Evolutionary conservation across 805 yeast genomes (phyloP).

Genomic region (Clavispora fructus): DNA sequence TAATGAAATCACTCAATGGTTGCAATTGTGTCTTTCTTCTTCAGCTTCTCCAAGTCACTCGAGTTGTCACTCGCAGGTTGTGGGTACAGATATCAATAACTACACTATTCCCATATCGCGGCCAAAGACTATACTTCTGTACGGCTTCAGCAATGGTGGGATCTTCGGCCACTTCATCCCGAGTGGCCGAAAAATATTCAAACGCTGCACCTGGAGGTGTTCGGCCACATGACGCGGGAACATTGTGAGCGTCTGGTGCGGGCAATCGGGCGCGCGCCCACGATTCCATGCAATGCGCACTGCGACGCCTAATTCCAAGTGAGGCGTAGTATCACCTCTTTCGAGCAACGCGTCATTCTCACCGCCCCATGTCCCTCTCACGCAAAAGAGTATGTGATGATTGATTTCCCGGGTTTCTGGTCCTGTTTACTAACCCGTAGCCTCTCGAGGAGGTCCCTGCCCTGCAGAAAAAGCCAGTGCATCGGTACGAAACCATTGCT

Average conservation of each 20-base stretch:
- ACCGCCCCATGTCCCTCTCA: conserved; percentile 17
- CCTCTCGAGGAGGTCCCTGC: conserved; percentile 7
- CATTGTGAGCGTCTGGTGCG: background rate
- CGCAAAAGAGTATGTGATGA: conserved; percentile 21
- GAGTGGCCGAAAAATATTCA: too few relatives aligned
- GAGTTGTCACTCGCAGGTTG: too few relatives aligned
- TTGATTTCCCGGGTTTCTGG: background rate
- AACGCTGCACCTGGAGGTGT: too few relatives aligned
- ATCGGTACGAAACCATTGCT: conserved; percentile 18
- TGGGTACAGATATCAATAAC: too few relatives aligned
- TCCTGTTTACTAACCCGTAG: conserved; percentile 13
- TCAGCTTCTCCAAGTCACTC: too few relatives aligned
- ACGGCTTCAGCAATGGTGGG: too few relatives aligned
- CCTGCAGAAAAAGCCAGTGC: conserved; percentile 13
- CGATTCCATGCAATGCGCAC: background rate
- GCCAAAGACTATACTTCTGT: too few relatives aligned
- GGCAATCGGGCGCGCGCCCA: background rate
- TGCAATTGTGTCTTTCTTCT: too few relatives aligned
- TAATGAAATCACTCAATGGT: too few relatives aligned
- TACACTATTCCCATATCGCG: too few relatives aligned
- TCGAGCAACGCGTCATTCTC: background rate
- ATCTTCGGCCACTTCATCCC: too few relatives aligned
- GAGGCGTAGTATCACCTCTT: background rate
- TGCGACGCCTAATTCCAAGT: background rate
- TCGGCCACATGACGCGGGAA: too few relatives aligned